Evolutionary conservation across 257 asterid genomes (phyloP).

Genomic region (Coffea eugenioides): DNA sequence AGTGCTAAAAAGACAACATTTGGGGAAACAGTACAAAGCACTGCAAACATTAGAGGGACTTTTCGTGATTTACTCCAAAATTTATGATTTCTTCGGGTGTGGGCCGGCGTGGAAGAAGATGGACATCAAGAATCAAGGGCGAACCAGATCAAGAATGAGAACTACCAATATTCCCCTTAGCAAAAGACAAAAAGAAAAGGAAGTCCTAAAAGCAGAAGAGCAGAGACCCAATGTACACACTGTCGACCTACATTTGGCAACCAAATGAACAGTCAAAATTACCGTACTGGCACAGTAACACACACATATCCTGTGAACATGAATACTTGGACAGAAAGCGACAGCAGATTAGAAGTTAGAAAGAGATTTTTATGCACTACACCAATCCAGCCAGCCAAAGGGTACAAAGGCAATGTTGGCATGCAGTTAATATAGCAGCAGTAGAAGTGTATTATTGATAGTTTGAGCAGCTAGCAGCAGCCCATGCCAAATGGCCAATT

Average conservation of each 20-base stretch:
- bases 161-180: constrained; percentile 17
- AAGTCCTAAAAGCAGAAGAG: constrained; percentile 5
- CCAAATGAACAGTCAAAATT: constrained; percentile 1
- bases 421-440: background rate
- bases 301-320: constrained; percentile 14
- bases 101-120: background rate
- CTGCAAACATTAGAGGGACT: too few species aligned
- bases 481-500: background rate
- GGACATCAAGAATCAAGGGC: background rate
- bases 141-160: background rate
- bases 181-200: constrained; percentile 29
- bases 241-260: constrained; percentile 17
- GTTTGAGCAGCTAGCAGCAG: background rate
- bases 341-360: background rate
- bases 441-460: too few species aligned
- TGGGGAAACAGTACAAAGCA: too few species aligned
- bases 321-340: background rate
- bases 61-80: too few species aligned
- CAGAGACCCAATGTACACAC: constrained; percentile 4
- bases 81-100: background rate
- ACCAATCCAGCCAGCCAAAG: background rate
- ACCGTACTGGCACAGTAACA: background rate
- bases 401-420: background rate
- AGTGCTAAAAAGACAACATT: too few species aligned
- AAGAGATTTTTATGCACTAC: background rate